Conservation (phyloP, 2,329 filamentous ascomycete genomes). For the Trichoderma sp. region DNA sequence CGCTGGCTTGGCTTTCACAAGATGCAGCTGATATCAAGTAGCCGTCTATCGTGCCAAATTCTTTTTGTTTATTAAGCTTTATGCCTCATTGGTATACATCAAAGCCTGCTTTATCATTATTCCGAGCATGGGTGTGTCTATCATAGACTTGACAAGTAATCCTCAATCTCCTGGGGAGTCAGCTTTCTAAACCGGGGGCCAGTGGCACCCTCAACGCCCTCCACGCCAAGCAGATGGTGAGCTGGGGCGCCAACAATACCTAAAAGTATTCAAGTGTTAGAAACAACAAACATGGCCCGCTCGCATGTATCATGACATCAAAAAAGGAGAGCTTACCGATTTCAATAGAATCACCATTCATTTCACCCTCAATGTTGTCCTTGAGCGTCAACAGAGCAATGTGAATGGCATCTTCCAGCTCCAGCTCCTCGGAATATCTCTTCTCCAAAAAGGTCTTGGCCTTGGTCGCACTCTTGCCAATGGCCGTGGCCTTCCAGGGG, state of each 20-base stretch:
- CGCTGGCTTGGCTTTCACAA: not conserved
- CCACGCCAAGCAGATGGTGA: conserved; percentile 86
- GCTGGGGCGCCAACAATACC: conserved; percentile 95
- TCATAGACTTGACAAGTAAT: conserved; percentile 98
- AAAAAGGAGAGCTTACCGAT: conserved; percentile 66
- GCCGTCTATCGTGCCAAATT: not conserved
- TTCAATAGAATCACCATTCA: conserved; percentile 98
- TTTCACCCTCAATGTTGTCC: conserved; percentile 99
- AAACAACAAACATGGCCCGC: conserved; percentile 1
- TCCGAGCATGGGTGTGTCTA: conserved; percentile 28
- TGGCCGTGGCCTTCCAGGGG: conserved; percentile 98
- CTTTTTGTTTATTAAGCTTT: conserved; percentile 24
- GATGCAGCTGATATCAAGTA: not conserved
- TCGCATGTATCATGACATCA: not conserved
- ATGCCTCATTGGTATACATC: conserved; percentile 25
- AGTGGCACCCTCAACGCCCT: conserved; percentile 81
- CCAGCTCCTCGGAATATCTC: conserved; percentile 94
- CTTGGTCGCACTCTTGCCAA: conserved; percentile 96
- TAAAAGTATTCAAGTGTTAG: conserved; percentile 44
- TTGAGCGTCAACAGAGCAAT: conserved; percentile 96
- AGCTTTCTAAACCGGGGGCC: conserved; percentile 92
- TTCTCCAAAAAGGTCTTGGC: conserved; percentile 99
- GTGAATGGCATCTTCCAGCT: conserved; percentile 97
- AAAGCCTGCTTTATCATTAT: conserved; percentile 22
- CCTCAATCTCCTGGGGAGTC: conserved; percentile 97